Conservation (phyloP, 2,329 filamentous ascomycete species). For the Paracoccidioides lutzii region DNA sequence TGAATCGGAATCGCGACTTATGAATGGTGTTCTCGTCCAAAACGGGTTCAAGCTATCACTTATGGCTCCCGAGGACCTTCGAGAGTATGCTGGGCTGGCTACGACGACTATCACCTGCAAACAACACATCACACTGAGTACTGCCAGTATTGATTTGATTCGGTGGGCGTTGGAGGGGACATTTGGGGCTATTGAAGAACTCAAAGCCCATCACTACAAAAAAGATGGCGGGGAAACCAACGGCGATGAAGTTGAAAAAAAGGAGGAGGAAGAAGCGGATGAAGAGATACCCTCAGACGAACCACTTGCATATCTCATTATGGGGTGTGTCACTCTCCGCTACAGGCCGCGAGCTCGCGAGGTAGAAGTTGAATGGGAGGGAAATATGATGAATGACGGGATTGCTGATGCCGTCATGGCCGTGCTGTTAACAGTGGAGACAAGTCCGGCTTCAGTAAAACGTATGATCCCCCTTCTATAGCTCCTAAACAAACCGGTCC, state of each 20-base stretch:
- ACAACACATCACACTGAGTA: conserved; percentile 74
- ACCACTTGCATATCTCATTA: conserved; percentile 49
- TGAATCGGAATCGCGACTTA: conserved; percentile 40
- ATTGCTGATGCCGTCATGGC: conserved; percentile 97
- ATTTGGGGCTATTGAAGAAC: conserved; percentile 67
- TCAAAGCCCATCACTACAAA: conserved; percentile 14
- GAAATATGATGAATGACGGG: conserved; percentile 92
- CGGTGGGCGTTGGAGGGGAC: conserved; percentile 90
- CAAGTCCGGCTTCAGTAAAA: conserved; percentile 86
- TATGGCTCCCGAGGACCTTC: conserved; percentile 91
- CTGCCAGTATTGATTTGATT: conserved; percentile 81
- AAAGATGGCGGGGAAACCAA: conserved; percentile 16
- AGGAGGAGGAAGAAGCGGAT: conserved; percentile 32
- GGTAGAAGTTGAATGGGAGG: conserved; percentile 91
- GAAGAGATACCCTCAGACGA: conserved; percentile 31
- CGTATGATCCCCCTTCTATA: conserved; percentile 41
- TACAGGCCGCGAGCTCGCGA: conserved; percentile 60
- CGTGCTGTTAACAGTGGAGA: conserved; percentile 82
- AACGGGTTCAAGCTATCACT: conserved; percentile 96
- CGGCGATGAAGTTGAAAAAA: conserved; percentile 4
- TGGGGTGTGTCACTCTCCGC: conserved; percentile 80
- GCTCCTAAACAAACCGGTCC: conserved; percentile 7
- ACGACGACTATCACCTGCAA: conserved; percentile 90
- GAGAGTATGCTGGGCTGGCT: conserved; percentile 92
- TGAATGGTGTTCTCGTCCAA: conserved; percentile 86